These are phyloP conservation scores for Globisporangium iwayamae DNA, from an alignment of 352 stramenopile species.

Conservation along the genomic window DNA sequence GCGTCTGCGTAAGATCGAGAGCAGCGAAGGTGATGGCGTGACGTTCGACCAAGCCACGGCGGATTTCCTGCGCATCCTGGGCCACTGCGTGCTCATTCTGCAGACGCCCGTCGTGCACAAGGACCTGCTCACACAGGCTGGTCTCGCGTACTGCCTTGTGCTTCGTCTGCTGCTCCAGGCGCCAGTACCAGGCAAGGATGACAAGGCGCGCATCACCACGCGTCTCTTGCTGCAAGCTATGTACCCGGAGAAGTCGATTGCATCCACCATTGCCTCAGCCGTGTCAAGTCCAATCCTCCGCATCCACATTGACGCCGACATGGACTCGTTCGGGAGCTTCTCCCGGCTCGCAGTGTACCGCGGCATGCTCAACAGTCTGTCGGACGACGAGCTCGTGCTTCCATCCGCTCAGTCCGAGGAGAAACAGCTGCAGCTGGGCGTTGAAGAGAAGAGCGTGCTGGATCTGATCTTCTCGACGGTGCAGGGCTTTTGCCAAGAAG, in stretches of 20 bases:
- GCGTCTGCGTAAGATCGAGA: conserved; percentile 21
- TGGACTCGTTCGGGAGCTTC: conserved; percentile 41
- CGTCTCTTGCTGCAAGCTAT: conserved; percentile 35
- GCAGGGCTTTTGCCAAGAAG: conserved; percentile 48
- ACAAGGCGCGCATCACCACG: conserved; percentile 14
- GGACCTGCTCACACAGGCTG: conserved; percentile 72
- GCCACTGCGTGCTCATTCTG: conserved; percentile 59
- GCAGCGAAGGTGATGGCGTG: conserved; percentile 2
- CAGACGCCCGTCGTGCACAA: conserved; percentile 76
- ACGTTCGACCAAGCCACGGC: neutral
- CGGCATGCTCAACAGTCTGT: conserved; percentile 65
- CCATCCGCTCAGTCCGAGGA: conserved; percentile 10
- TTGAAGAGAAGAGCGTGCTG: conserved; percentile 28
- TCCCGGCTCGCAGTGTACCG: conserved; percentile 63
- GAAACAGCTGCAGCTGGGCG: neutral
- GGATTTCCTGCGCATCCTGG: conserved; percentile 43
- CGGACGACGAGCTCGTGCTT: conserved; percentile 44
- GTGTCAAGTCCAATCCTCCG: conserved; percentile 5
- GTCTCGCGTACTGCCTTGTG: conserved; percentile 64
- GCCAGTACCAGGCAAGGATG: conserved; percentile 1
- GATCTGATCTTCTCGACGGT: conserved; percentile 55
- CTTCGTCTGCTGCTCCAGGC: conserved; percentile 50
- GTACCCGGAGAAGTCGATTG: conserved; percentile 28
- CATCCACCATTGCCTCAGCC: neutral
- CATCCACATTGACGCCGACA: conserved; percentile 39